Evolutionary conservation across 768 basidiomycete genomes (phyloP), one percentile per base, ranked within the genome.

Genomic region (Amylocystis lapponica): DNA sequence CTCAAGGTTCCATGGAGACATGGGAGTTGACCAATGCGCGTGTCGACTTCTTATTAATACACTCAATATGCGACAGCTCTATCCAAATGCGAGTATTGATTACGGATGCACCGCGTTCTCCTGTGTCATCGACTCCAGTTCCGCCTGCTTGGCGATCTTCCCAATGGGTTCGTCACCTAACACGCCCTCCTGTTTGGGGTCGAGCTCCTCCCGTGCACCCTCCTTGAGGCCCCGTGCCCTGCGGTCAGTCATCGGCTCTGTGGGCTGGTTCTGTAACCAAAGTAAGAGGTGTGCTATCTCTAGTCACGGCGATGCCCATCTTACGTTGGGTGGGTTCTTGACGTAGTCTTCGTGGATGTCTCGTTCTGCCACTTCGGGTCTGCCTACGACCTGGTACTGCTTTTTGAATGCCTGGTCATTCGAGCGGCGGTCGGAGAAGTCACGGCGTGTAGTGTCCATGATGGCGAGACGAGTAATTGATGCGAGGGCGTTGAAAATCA

Each of bases 331-430:
- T 29, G 65, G 59, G 30, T 63, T 31, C 26, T 43, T 49, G 20
- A 62, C 37, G 43, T 56, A 66, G 37, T 66, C 58, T n/a, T 66
- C 61, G 44, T 66, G 54, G 27, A 67, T 64, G 43, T 67, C 57
- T 20, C 56, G 60, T 31, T 60, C 50, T 2, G 56, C 51, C 11
- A 58, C 57, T 10, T 34, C 27, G 0, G 64, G 60, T 1, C 48
- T 51, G 26, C 40, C 51, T 29, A 63, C 58, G 10, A 49, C 57
- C 45, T 63, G 58, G 41, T 45, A 54, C 3, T 55, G 27, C 46
- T 61, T 66, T 47, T 66, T 62, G 46, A 50, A 61, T 19, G 48
- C 50, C 20, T 23, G 29, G 8, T 41, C 26, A 25, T 45, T 44
- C 34, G 43, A 42, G n/a, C 42, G 49, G 22, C 27, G n/a, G 16